Base-by-base conservation (phyloP, 257 asterid species). In the Solanum commersonii region DNA sequence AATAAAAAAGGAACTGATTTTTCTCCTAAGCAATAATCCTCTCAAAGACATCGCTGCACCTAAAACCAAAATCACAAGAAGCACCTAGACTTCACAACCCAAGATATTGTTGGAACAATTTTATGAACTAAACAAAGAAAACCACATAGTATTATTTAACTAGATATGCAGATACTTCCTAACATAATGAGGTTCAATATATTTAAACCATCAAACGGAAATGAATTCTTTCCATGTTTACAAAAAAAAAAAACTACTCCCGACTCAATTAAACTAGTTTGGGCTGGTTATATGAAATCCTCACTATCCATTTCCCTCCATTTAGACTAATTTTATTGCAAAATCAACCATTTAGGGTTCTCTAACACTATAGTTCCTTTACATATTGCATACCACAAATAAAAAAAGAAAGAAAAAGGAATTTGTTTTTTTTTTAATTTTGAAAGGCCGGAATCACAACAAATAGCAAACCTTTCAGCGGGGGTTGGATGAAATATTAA, bases 401-500 rank as follows among this genome's bases (percentile, higher is more conserved):
- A 23, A 77, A 18, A 23, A 37, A 1, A 33, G 1, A 8, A 33
- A 18, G 3, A 70, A 70, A 73, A 35, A 72, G 25, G 34, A 33
- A 33, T 33, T 33, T 33, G 3, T 33, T 33, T 33, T 33, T 33
- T 31, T 33, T 33, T 33, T 33, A 31, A 31, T 31, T 76, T 12
- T 23, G 22, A n/a, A 11, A 76, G 34, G 33, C 18, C 7, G 82
- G 63, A 70, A 84, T 56, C 52, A 74, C 10, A 74, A 37, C 14
- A 74, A 84, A 25, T 5, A 31, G 73, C 59, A 78, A 81, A 97
- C 95, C 96, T 96, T 71, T 97, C 98, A 90, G 25, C 99, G 92
- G 86, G 97, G 95, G 9, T 85, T 94, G 94, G 88, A 97, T 49
- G 94, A 97, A 97, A 27, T 94, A 91, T 20, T 90, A 78, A 92